Evolutionary conservation across 805 yeast species (phyloP), one percentile per base, ranked within the genome.

Genomic region (Yamadazyma philogaea): DNA sequence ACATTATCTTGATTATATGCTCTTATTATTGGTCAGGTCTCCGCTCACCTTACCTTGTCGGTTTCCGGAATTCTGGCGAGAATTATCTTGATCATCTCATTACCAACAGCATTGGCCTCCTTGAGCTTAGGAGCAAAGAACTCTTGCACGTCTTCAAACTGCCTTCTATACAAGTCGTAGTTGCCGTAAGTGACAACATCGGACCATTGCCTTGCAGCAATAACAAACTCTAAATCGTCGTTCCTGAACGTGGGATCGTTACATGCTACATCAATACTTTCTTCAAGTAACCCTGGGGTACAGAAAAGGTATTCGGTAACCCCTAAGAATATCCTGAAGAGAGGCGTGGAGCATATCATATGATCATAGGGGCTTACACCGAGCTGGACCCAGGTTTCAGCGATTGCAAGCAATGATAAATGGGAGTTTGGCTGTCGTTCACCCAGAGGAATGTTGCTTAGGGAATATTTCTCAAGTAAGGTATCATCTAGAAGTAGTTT

Each of bases 281-380:
- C 81, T 34, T 89, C 96, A n/a, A 93, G 65, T 28, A 91, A 63
- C 1, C 83, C 85, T 0, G 93, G 91, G 0, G 89, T 79, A 55
- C 95, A 81, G 60, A 91, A 93, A 24, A 93, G 66, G 60, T 88
- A 91, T 59, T 93, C 97, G 0, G 96, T 79, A 18, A 93, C 97
- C 34, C 98, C 98, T 31, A 93, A 72, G 64, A 93, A 88, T 31
- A 93, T 88, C 59, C 98, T 76, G 59, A 91, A 93, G 22, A 72
- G 59, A 10, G 99, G 99, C 0, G 99, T 93, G 1, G 96, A 87
- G 59, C 98, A 91, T 45, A 91, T 90, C 66, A 91, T 90, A 63
- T 93, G 99, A 60, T 91, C 96, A 57, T 93, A 91, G 4, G 99
- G 99, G 27, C 85, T 83, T 32, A 93, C 88, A 1, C 84, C 84